phyloP scores from a whole-genome alignment of 345 rosid species.

The Theobroma cacao region DNA sequence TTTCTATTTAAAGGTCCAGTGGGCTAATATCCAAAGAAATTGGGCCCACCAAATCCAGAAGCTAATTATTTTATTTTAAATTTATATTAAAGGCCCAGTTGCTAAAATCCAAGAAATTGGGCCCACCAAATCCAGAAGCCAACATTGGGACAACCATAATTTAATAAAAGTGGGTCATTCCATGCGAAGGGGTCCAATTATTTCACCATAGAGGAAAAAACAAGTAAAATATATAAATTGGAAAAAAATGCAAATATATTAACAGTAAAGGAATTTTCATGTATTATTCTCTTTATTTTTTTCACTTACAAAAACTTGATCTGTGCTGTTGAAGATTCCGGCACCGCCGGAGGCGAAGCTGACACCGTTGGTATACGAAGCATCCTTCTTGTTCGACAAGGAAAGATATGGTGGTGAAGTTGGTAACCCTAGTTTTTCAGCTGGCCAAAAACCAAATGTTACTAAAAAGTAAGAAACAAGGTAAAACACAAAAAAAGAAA shows the following conservation, averaged over 20 bases:
- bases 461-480: neutral
- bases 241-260: neutral
- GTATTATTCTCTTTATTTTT: too few species aligned
- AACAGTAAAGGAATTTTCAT: neutral
- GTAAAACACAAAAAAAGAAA: neutral
- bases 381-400: slow-evolving; percentile 13
- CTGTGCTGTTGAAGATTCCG: slow-evolving; percentile 58
- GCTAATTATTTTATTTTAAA: too few species aligned
- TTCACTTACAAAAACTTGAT: slow-evolving; percentile 41
- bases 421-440: slow-evolving; percentile 61
- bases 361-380: slow-evolving; percentile 38
- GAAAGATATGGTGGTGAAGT: slow-evolving; percentile 60
- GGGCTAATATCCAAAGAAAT: neutral
- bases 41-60: neutral
- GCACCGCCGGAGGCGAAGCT: slow-evolving; percentile 71
- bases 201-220: too few species aligned
- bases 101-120: too few species aligned
- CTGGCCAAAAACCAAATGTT: slow-evolving; percentile 25
- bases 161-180: too few species aligned
- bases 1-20: neutral
- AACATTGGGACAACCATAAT: too few species aligned
- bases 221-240: too few species aligned
- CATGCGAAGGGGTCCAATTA: too few species aligned
- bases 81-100: too few species aligned
- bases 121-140: too few species aligned